phyloP scores from a whole-genome alignment of 2,329 filamentous ascomycete species.

The Xylogone sp. region DNA sequence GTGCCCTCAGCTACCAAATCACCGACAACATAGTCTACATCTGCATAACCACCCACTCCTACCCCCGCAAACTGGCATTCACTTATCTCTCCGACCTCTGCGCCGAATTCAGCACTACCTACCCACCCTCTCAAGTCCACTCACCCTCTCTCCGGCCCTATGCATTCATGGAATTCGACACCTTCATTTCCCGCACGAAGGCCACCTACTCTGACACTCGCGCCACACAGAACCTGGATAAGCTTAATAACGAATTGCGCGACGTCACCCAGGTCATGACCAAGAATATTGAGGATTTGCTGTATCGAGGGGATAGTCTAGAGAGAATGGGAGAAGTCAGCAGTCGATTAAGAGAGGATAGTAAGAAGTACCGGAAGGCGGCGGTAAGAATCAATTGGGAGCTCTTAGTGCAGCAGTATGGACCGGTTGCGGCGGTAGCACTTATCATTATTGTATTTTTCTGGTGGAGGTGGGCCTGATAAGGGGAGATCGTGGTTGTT shows the following conservation, averaged over 20 bases:
- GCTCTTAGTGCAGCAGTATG: slow-evolving; percentile 92
- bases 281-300: slow-evolving; percentile 97
- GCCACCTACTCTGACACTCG: slow-evolving; percentile 91
- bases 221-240: slow-evolving; percentile 87
- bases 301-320: slow-evolving; percentile 90
- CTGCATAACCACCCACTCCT: slow-evolving; percentile 88
- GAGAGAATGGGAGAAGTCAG: slow-evolving; percentile 98
- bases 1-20: slow-evolving; percentile 71
- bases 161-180: slow-evolving; percentile 98
- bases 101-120: slow-evolving; percentile 84
- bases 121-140: slow-evolving; percentile 70
- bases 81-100: slow-evolving; percentile 94
- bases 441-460: slow-evolving; percentile 83
- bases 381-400: slow-evolving; percentile 99
- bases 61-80: slow-evolving; percentile 97
- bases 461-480: slow-evolving; percentile 88
- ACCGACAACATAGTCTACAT: slow-evolving; percentile 82
- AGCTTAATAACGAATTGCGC: slow-evolving; percentile 92
- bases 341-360: slow-evolving; percentile 82
- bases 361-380: slow-evolving; percentile 87
- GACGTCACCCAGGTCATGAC: slow-evolving; percentile 99
- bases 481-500: too few species aligned
- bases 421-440: slow-evolving; percentile 77
- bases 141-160: slow-evolving; percentile 78
- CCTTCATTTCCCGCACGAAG: slow-evolving; percentile 89